Base-by-base conservation (phyloP, 306 rosid species). In the Prosopis cineraria region DNA sequence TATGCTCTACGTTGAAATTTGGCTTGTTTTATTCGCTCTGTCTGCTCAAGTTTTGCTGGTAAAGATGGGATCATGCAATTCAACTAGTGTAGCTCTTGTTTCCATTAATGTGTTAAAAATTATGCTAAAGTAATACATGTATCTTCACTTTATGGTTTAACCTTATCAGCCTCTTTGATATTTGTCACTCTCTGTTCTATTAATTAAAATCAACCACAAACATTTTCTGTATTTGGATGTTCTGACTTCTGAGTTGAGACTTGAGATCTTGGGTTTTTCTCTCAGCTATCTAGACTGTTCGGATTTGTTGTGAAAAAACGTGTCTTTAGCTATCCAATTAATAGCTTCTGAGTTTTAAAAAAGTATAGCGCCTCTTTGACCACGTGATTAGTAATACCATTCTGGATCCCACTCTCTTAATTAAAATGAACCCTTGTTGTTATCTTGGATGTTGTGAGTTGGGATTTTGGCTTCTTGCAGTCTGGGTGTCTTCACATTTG, bases 401-500 rank as follows among this genome's bases (percentile, higher is more conserved):
- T 31, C 16, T 55, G 22, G 60, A 4, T 10, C 24, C 6, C 14
- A 33, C 20, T 17, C 25, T 60, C 39, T 31, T 16, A 3, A 20
- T 65, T n/a, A 27, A 7, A 36, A 19, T 31, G 1, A 34, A 37
- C 27, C 70, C n/a, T 37, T 7, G n/a, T 9, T n/a, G 8, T 1
- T 39, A 11, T 81, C 34, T 40, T 2, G 47, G 27, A 56, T 25
- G n/a, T 56, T 39, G 20, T 34, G 47, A 22, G 43, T 33, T 40
- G 30, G 29, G 14, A 12, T 48, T 33, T 29, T 43, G 20, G 78
- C 13, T 20, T 74, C 73, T 24, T 59, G 3, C 6, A 36, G 64
- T 45, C 30, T 36, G 75, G 71, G 36, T 50, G 37, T 48, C 44
- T 73, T 56, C 53, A 10, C 62, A 62, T 69, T 40, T 76, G 8